phyloP scores from a whole-genome alignment of 805 yeast species.

The Brettanomyces custersianus region DNA sequence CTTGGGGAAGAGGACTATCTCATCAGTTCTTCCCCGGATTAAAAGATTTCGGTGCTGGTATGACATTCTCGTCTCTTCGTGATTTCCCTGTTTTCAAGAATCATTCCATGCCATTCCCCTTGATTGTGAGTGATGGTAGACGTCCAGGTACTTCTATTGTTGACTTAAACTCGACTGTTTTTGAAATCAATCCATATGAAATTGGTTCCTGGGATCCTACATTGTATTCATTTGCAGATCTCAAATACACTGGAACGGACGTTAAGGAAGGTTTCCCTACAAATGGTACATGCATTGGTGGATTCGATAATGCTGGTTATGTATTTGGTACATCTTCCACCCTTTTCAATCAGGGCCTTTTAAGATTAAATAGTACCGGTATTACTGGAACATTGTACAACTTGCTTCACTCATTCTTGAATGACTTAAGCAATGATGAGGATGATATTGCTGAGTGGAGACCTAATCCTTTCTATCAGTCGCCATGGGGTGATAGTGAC shows the following conservation, averaged over 20 bases:
- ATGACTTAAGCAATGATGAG: constrained; percentile 33
- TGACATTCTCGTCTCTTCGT: constrained; percentile 49
- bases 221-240: constrained; percentile 53
- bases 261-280: constrained; percentile 51
- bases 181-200: constrained; percentile 58
- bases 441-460: constrained; percentile 61
- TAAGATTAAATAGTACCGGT: constrained; percentile 48
- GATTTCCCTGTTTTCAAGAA: constrained; percentile 51
- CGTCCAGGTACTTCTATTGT: constrained; percentile 51
- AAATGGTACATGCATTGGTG: constrained; percentile 42
- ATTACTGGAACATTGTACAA: constrained; percentile 36
- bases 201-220: constrained; percentile 87
- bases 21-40: constrained; percentile 60
- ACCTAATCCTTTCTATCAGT: constrained; percentile 63
- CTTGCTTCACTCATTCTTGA: constrained; percentile 37
- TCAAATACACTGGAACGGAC: constrained; percentile 62
- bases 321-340: constrained; percentile 78
- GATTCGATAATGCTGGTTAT: constrained; percentile 77
- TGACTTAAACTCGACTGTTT: constrained; percentile 58
- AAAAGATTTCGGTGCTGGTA: constrained; percentile 54
- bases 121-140: constrained; percentile 56
- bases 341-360: constrained; percentile 59
- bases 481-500: constrained; percentile 28
- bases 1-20: constrained; percentile 72
- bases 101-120: constrained; percentile 66